Evolutionary conservation across 139 green algal genomes (phyloP).

Genomic region (Trebouxia sp.): DNA sequence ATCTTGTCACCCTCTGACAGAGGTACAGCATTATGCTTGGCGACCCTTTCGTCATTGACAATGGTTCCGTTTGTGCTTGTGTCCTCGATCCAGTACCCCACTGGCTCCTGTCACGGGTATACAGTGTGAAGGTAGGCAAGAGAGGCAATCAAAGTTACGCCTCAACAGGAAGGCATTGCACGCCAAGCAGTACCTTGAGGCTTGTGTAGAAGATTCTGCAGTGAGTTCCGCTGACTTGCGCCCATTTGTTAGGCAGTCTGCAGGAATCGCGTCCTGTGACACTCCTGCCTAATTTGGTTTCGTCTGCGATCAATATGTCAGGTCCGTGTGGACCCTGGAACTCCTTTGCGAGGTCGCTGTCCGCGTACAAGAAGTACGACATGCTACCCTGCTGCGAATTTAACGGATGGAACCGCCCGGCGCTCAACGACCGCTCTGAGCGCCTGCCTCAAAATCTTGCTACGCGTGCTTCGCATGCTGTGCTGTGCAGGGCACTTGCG

Average conservation of each 20-base stretch:
- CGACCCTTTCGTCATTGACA: neutral
- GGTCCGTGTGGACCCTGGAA: neutral
- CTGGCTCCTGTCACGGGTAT: neutral
- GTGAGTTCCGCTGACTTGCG: slow-evolving; percentile 15
- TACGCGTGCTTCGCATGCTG: slow-evolving; percentile 12
- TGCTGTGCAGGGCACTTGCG: neutral
- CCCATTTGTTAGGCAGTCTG: neutral
- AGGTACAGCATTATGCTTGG: neutral
- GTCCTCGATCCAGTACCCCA: slow-evolving; percentile 1
- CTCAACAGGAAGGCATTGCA: neutral
- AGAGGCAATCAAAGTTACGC: neutral
- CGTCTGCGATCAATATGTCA: neutral
- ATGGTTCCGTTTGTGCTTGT: slow-evolving; percentile 28
- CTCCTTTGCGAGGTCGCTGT: neutral
- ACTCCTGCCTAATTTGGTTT: slow-evolving; percentile 15
- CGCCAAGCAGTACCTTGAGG: neutral
- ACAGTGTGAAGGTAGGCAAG: neutral
- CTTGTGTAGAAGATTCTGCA: slow-evolving; percentile 8
- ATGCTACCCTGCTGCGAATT: neutral
- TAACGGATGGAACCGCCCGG: neutral
- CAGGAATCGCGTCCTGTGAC: neutral
- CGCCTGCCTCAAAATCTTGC: too few relatives aligned
- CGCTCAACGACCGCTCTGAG: neutral
- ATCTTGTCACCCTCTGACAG: slow-evolving; percentile 18
- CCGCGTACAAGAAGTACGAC: neutral